These are phyloP conservation scores for Schizosaccharomyces japonicus DNA, from an alignment of 805 yeast species.

Conservation along the genomic window DNA sequence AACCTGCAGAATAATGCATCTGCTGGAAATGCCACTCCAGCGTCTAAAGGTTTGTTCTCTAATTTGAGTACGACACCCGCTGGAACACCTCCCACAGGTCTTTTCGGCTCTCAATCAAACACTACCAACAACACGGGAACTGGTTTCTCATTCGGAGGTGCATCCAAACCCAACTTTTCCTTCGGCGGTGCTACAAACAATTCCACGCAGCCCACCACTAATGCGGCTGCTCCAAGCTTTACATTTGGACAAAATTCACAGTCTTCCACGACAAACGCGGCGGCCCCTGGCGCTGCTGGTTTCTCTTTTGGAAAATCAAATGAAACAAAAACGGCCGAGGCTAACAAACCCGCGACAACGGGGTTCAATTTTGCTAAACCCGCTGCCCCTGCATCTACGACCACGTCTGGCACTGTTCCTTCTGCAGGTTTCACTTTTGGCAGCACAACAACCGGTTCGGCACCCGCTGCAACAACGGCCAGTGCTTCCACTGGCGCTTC, in stretches of 20 bases:
- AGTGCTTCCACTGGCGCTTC: neutral
- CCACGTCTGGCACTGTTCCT: neutral
- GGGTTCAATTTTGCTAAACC: neutral
- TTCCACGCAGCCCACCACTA: neutral
- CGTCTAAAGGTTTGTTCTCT: neutral
- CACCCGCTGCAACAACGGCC: neutral
- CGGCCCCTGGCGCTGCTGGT: neutral
- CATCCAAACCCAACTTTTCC: neutral
- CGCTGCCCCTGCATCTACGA: neutral
- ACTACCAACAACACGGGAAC: neutral
- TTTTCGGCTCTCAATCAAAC: neutral
- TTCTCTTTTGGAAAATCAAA: neutral
- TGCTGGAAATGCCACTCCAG: neutral
- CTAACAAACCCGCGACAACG: too few relatives aligned
- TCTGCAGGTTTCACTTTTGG: neutral
- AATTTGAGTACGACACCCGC: neutral
- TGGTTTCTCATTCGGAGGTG: neutral
- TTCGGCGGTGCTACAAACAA: neutral
- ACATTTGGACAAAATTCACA: neutral
- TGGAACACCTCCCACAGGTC: neutral
- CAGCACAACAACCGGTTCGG: neutral
- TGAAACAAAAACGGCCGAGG: too few relatives aligned
- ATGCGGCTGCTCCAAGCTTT: neutral
- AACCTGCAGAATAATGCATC: neutral
- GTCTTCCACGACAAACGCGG: neutral